Evolutionary conservation across 495 filamentous ascomycete genomes (phyloP).

Genomic region (Durotheca rogersii): DNA sequence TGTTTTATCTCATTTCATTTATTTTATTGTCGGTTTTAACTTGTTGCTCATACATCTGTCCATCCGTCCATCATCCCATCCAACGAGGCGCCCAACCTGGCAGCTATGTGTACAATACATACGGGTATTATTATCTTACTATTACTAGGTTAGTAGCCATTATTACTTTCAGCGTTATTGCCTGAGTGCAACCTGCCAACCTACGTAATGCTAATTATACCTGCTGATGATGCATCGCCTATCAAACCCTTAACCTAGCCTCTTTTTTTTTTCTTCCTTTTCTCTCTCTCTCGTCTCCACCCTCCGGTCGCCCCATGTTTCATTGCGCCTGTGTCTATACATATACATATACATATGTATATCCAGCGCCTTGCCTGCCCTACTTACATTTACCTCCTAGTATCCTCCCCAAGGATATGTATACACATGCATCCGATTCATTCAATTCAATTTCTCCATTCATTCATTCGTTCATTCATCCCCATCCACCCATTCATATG

Average conservation of each 20-base stretch:
- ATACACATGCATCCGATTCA: background rate
- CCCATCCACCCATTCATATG: too few species aligned
- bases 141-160: too few species aligned
- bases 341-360: background rate
- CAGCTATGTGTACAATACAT: too few species aligned
- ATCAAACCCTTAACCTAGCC: conserved; percentile 11
- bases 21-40: too few species aligned
- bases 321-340: background rate
- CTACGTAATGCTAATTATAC: conserved; percentile 20
- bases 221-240: conserved; percentile 11
- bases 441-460: too few species aligned
- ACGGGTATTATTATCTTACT: too few species aligned
- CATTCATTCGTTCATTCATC: too few species aligned
- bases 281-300: background rate
- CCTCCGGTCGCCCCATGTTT: background rate
- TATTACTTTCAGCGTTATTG: conserved; percentile 9
- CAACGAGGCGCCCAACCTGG: too few species aligned
- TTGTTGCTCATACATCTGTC: too few species aligned
- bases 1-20: too few species aligned
- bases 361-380: too few species aligned
- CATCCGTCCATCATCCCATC: too few species aligned
- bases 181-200: conserved; percentile 16
- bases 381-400: background rate
- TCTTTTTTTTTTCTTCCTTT: background rate
- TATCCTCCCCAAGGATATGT: background rate